These are phyloP conservation scores for Pelargonium fulgidum DNA, from an alignment of 441 rosid species.

Conservation along the genomic window DNA sequence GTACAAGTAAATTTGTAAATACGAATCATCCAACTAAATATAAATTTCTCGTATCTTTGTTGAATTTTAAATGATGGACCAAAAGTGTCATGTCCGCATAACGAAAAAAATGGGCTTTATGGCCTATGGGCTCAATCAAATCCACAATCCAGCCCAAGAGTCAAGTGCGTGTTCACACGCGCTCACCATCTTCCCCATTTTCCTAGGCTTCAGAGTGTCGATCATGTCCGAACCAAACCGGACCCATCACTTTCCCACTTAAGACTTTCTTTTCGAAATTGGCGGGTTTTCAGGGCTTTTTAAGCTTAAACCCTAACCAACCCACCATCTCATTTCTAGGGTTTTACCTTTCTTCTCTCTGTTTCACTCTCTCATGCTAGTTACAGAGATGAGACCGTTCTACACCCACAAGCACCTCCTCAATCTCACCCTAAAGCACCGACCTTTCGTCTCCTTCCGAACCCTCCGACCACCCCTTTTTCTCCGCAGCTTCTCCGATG, in stretches of 20 bases:
- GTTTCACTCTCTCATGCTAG: constrained; percentile 22
- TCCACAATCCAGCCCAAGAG: too few species aligned
- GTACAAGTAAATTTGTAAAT: too few species aligned
- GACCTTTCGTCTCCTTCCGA: constrained; percentile 9
- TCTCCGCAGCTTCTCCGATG: constrained; percentile 15
- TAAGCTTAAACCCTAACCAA: constrained; percentile 15
- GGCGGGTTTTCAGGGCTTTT: constrained; percentile 19
- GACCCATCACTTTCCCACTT: background rate
- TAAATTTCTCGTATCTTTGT: too few species aligned
- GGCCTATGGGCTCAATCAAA: too few species aligned
- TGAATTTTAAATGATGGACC: too few species aligned
- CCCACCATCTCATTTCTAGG: background rate
- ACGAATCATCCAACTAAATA: too few species aligned
- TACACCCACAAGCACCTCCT: constrained; percentile 21
- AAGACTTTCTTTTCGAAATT: constrained; percentile 16
- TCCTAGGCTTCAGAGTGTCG: too few species aligned
- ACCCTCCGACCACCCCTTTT: constrained; percentile 16
- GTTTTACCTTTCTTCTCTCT: background rate
- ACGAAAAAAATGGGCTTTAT: too few species aligned
- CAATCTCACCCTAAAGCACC: constrained; percentile 2
- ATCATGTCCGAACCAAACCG: background rate
- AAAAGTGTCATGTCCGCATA: too few species aligned
- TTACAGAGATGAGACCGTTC: constrained; percentile 33
- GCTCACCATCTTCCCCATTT: too few species aligned
- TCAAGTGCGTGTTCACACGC: too few species aligned